Evolutionary conservation across 352 stramenopile species (phyloP).

Genomic region (Pythium plurisporium): DNA sequence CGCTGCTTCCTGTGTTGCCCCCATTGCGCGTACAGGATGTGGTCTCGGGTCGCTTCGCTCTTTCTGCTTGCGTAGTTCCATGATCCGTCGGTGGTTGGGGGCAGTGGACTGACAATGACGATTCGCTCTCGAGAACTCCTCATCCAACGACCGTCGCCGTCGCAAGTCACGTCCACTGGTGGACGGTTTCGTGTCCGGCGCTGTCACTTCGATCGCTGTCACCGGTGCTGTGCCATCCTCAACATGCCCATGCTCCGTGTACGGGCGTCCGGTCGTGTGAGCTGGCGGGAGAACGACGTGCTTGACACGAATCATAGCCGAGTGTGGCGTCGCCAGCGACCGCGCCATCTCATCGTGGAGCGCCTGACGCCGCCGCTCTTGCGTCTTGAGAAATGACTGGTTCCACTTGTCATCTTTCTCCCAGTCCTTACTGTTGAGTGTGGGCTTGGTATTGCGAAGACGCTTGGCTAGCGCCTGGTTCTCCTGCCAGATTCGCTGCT

Average conservation of each 20-base stretch:
- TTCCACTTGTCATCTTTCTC: conserved; percentile 72
- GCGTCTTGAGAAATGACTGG: conserved; percentile 55
- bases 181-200: not conserved
- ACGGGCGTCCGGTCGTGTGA: not conserved
- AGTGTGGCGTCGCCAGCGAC: conserved; percentile 42
- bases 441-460: conserved; percentile 57
- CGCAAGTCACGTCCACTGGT: not conserved
- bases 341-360: conserved; percentile 53
- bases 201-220: conserved; percentile 13
- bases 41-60: not conserved
- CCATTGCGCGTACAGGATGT: not conserved
- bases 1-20: not conserved
- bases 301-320: conserved; percentile 26
- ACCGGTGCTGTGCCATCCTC: not conserved
- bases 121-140: not conserved
- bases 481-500: conserved; percentile 67
- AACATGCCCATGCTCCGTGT: not conserved
- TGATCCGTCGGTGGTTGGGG: conserved; percentile 53
- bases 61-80: conserved; percentile 45
- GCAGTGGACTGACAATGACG: conserved; percentile 29
- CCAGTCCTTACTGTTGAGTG: conserved; percentile 63
- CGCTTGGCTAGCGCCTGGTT: conserved; percentile 69
- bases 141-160: conserved; percentile 20
- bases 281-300: not conserved
- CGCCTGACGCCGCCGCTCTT: conserved; percentile 42